Evolutionary conservation across 2,329 filamentous ascomycete genomes (phyloP), one percentile per base, ranked within the genome.

Genomic region (Emergomyces africanus): DNA sequence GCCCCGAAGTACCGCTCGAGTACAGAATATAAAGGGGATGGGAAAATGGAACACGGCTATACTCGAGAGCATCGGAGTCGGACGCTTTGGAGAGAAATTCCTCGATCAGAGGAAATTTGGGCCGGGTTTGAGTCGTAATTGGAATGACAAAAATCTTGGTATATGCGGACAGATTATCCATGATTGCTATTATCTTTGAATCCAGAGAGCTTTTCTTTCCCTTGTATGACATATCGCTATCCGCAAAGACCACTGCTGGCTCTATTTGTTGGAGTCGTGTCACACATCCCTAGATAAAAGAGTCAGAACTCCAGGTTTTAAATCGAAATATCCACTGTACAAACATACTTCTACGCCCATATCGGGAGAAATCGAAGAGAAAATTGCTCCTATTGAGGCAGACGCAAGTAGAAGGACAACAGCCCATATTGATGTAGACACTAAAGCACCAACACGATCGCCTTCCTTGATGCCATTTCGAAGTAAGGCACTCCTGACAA

Each of bases 21-120:
- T 77, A 78, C 20, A 76, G 69, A 42, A 78, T 77, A 60, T 75
- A 69, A 5, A 78, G 64, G 0, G 76, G 75, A 51, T 74, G 66
- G 58, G 70, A 73, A 63, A 74, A 77, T 0, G 75, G 66, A 0
- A 77, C 65, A 5, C 69, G 67, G 5, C 66, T 67, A 63, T 75
- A 78, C 2, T 65, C 65, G 15, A 77, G 65, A 2, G 63, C 55
- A 54, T 75, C 71, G 0, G 61, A 42, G 3, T 61, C 59, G 39
- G 64, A 62, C 50, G 73, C 66, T 56, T 65, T 62, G 18, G 62
- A 53, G n/a, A 75, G 61, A 61, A 75, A 75, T 12, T 67, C 61
- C 35, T 66, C 60, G 35, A 72, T 63, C 1, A 64, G 59, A 0
- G 66, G 64, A 30, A 66, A 74, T 59, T 10, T 41, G 30, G 20